A percentile compares a stretch with the other conserved stretches of the same genome.
Conservation (phyloP, 805 yeast species). For the Candida maesae region DNA sequence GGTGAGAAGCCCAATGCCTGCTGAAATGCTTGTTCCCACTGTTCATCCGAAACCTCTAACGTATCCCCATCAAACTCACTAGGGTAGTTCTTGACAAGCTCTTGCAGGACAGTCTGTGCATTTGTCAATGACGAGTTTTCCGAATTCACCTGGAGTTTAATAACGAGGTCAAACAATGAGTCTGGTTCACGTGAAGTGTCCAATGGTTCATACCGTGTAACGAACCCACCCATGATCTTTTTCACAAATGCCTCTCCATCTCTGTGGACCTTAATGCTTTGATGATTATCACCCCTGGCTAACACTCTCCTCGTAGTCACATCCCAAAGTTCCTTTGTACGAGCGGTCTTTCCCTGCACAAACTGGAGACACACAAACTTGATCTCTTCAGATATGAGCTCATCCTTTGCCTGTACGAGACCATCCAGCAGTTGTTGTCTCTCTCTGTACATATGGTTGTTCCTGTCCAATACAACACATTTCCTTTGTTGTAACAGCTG, state of each 20-base stretch:
- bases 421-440: slow-evolving; percentile 60
- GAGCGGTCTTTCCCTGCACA: slow-evolving; percentile 37
- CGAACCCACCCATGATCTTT: slow-evolving; percentile 69
- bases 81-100: background rate
- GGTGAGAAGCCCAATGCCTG: background rate
- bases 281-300: slow-evolving; percentile 82
- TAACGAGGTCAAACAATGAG: background rate
- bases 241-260: slow-evolving; percentile 48
- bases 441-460: slow-evolving; percentile 73
- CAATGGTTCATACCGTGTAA: slow-evolving; percentile 57
- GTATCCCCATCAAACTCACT: background rate
- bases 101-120: background rate
- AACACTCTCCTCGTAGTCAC: slow-evolving; percentile 57
- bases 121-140: background rate
- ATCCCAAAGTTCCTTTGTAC: slow-evolving; percentile 36
- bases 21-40: background rate
- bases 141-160: background rate
- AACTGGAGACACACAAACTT: slow-evolving; percentile 68
- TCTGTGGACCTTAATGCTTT: slow-evolving; percentile 54
- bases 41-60: background rate
- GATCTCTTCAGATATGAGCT: slow-evolving; percentile 42
- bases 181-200: background rate
- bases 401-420: slow-evolving; percentile 38
- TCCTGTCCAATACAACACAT: slow-evolving; percentile 73
- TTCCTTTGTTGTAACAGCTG: slow-evolving; percentile 34